Conservation (phyloP, 208 protist species). For the Trypanosoma caninum region DNA sequence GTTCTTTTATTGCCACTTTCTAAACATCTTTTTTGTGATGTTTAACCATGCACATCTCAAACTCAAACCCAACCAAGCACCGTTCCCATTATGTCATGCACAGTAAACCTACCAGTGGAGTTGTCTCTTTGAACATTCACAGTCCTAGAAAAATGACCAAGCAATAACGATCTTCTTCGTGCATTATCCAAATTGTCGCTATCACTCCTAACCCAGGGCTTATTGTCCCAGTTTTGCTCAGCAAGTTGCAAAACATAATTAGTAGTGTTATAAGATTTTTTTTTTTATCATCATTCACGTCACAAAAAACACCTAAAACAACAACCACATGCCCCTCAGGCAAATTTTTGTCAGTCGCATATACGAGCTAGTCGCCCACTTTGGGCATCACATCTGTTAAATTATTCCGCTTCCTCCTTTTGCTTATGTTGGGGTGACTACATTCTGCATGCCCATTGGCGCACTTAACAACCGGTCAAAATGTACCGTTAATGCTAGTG, state of each 20-base stretch:
- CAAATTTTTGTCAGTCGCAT: slow-evolving; percentile 3
- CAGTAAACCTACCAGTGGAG: not conserved
- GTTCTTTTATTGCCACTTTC: not conserved
- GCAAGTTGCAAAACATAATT: slow-evolving; percentile 51
- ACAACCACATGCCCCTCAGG: slow-evolving; percentile 55
- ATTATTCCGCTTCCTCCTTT: not conserved
- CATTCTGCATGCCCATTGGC: not conserved
- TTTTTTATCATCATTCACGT: not conserved
- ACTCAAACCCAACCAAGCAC: slow-evolving; percentile 20
- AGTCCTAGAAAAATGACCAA: slow-evolving; percentile 1
- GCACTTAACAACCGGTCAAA: not conserved
- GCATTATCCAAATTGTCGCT: not conserved
- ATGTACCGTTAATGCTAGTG: not conserved
- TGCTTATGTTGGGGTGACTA: not conserved
- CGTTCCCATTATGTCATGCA: slow-evolving; percentile 2
- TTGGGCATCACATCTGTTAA: not conserved
- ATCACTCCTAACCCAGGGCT: slow-evolving; percentile 11
- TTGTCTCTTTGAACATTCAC: not conserved
- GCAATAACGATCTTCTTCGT: not conserved
- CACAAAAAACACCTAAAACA: slow-evolving; percentile 40
- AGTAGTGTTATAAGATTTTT: not conserved
- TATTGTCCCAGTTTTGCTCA: slow-evolving; percentile 72
- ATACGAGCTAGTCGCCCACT: slow-evolving; percentile 22
- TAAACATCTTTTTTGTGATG: not conserved
- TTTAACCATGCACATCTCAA: not conserved